Evolutionary conservation across 164 flowering plant genomes (phyloP).

Genomic region (Berberis vulgaris): DNA sequence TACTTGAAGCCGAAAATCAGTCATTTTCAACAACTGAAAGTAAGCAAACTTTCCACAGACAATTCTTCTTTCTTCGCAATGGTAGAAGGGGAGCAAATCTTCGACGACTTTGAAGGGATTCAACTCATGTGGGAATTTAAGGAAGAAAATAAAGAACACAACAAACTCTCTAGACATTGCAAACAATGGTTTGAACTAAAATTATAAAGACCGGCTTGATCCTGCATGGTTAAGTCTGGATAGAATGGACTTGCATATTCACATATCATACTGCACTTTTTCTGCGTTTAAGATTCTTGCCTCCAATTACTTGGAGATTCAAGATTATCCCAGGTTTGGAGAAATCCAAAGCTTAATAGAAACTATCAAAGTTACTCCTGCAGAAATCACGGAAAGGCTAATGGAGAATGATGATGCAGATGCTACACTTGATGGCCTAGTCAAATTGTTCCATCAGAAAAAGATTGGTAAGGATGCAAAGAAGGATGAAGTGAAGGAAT

Average conservation of each 20-base stretch:
- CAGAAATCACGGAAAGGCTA: not conserved
- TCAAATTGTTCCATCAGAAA: not conserved
- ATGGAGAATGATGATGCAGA: not conserved
- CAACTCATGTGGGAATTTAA: too few species aligned
- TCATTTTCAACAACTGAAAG: too few species aligned
- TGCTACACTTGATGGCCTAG: not conserved
- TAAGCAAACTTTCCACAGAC: too few species aligned
- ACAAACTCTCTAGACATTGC: too few species aligned
- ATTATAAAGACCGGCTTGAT: not conserved
- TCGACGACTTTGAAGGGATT: too few species aligned
- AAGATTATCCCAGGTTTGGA: not conserved
- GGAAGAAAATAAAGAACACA: too few species aligned
- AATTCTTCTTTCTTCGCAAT: too few species aligned
- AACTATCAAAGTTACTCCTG: not conserved
- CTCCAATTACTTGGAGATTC: not conserved
- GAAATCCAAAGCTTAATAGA: not conserved
- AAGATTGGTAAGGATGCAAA: not conserved
- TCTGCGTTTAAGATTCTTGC: not conserved
- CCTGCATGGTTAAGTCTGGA: conserved; percentile 1
- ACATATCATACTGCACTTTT: not conserved
- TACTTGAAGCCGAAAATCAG: too few species aligned
- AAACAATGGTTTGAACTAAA: too few species aligned
- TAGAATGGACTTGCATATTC: not conserved
- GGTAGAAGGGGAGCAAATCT: too few species aligned
- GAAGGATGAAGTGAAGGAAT: not conserved